Evolutionary conservation across 768 basidiomycete species (phyloP).

Genomic region (Pleurotus ostreatus): DNA sequence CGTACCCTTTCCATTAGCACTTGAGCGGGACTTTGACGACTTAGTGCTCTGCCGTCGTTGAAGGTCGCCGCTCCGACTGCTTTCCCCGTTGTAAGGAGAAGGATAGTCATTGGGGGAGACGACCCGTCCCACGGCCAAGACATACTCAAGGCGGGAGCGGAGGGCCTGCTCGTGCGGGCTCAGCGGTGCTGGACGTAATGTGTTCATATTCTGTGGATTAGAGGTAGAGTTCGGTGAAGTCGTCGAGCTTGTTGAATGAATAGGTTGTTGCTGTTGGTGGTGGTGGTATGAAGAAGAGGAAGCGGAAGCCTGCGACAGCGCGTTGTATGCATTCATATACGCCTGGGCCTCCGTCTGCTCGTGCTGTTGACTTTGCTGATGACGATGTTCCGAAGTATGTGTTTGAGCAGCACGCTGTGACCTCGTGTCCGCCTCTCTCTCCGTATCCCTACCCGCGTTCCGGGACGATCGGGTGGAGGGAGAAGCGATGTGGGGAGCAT

Average conservation of each 20-base stretch:
- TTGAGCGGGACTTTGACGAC: background rate
- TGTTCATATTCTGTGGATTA: background rate
- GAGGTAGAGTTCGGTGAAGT: background rate
- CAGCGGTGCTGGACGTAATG: conserved; percentile 11
- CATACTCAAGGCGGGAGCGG: conserved; percentile 47
- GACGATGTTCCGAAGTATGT: too few relatives aligned
- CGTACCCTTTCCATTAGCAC: background rate
- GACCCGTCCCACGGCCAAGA: conserved; percentile 24
- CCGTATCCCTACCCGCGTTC: too few relatives aligned
- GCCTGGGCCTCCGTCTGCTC: too few relatives aligned
- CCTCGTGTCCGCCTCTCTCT: too few relatives aligned
- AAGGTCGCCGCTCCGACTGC: background rate
- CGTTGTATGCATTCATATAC: too few relatives aligned
- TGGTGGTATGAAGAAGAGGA: too few relatives aligned
- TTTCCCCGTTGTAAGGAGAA: background rate
- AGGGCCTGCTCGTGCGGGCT: conserved; percentile 55
- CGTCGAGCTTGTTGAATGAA: background rate
- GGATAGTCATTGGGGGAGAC: background rate
- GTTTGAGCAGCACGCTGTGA: too few relatives aligned
- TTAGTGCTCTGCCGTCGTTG: conserved; percentile 8
- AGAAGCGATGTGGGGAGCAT: background rate
- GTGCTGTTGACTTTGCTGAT: too few relatives aligned
- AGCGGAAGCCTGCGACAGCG: too few relatives aligned
- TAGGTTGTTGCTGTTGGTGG: too few relatives aligned
- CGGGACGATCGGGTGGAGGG: background rate